Evolutionary conservation across 1,139 yeast species (phyloP).

Genomic region (Arxiozyma slooffiae): DNA sequence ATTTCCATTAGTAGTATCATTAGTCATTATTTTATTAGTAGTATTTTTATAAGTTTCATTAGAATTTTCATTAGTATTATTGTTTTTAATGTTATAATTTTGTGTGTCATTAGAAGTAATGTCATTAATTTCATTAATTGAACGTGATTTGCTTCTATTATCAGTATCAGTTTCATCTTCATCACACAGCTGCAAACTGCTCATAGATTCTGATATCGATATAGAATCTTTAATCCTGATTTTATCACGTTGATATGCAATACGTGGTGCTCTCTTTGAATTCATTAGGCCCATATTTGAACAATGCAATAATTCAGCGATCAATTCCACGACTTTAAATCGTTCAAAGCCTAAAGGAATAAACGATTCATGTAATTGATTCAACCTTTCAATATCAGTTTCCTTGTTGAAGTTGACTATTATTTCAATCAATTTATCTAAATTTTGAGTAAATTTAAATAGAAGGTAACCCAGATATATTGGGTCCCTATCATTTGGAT

Average conservation of each 20-base stretch:
- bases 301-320: conserved; percentile 91
- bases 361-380: conserved; percentile 24
- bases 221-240: conserved; percentile 36
- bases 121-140: conserved; percentile 4
- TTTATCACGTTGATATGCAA: conserved; percentile 66
- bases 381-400: conserved; percentile 12
- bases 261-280: conserved; percentile 71
- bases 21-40: conserved; percentile 4
- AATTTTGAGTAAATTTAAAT: conserved; percentile 27
- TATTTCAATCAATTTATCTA: conserved; percentile 38
- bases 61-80: conserved; percentile 2
- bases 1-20: conserved; percentile 1
- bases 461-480: conserved; percentile 35
- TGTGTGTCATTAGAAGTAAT: conserved; percentile 5
- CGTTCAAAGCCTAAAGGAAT: conserved; percentile 94
- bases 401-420: conserved; percentile 16
- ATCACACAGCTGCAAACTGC: conserved; percentile 10
- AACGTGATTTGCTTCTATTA: background rate
- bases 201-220: conserved; percentile 1
- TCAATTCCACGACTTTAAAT: conserved; percentile 85
- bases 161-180: conserved; percentile 10
- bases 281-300: conserved; percentile 92
- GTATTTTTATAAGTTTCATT: conserved; percentile 4
- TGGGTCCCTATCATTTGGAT: conserved; percentile 90
- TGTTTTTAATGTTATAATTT: conserved; percentile 2